Conservation (phyloP, 2,329 filamentous ascomycete species). For the Magnaporthiopsis rhizophila region DNA sequence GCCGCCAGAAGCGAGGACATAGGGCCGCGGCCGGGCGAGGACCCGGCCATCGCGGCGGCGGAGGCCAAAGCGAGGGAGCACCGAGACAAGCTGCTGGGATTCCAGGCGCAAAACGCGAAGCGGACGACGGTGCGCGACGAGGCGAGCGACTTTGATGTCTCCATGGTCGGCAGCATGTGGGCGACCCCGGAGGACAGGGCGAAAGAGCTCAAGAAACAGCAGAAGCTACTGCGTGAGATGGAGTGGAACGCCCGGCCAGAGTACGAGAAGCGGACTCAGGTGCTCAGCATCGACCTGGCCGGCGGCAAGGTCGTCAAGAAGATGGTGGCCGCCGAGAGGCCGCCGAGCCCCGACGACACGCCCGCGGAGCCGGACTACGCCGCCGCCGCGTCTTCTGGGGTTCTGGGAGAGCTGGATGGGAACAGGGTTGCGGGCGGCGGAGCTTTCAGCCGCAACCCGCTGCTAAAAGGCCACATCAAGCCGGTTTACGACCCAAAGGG, state of each 20-base stretch:
- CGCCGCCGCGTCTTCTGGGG: not conserved
- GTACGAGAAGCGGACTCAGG: slow-evolving; percentile 79
- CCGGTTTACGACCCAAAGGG: slow-evolving; percentile 51
- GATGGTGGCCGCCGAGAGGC: slow-evolving; percentile 57
- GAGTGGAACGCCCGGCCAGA: slow-evolving; percentile 80
- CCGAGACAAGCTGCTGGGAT: slow-evolving; percentile 70
- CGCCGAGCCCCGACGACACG: slow-evolving; percentile 39
- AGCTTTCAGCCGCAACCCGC: slow-evolving; percentile 61
- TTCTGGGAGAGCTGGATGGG: slow-evolving; percentile 25
- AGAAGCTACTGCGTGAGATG: slow-evolving; percentile 74
- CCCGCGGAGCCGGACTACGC: slow-evolving; percentile 26
- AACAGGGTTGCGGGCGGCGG: slow-evolving; percentile 35
- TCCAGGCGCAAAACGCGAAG: slow-evolving; percentile 78
- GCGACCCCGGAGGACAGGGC: slow-evolving; percentile 76
- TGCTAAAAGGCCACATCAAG: slow-evolving; percentile 56
- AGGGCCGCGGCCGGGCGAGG: slow-evolving; percentile 15
- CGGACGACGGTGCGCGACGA: slow-evolving; percentile 83
- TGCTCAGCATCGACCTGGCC: slow-evolving; percentile 77
- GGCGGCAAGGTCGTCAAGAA: slow-evolving; percentile 68
- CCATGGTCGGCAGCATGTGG: slow-evolving; percentile 60
- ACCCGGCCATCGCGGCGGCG: slow-evolving; percentile 40
- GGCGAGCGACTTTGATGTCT: slow-evolving; percentile 56
- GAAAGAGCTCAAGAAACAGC: slow-evolving; percentile 74
- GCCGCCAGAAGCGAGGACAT: slow-evolving; percentile 25
- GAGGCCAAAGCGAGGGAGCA: slow-evolving; percentile 67